Evolutionary conservation across 495 filamentous ascomycete species (phyloP).

Genomic region (Evansstolkia leycettana): DNA sequence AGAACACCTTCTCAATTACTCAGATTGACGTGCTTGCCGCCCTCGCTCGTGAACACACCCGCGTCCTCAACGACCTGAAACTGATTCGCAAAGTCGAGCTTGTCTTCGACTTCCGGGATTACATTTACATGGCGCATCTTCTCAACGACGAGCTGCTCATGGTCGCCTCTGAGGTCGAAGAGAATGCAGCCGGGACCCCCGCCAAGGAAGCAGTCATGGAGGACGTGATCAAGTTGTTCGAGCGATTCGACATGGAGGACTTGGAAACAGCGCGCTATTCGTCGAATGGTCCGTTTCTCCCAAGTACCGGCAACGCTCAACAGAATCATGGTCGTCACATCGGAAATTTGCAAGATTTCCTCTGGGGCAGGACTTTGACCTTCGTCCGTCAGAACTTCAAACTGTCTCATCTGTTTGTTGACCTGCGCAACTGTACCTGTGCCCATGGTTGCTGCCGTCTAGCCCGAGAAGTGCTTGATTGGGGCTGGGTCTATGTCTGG

Average conservation of each 20-base stretch:
- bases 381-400: slow-evolving; percentile 5
- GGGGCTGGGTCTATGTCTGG: slow-evolving; percentile 5
- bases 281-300: neutral
- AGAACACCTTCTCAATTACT: slow-evolving; percentile 6
- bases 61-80: slow-evolving; percentile 1
- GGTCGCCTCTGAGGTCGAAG: neutral
- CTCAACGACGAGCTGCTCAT: neutral
- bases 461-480: slow-evolving; percentile 3
- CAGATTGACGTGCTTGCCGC: slow-evolving; percentile 2
- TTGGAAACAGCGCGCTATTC: neutral
- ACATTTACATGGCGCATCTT: slow-evolving; percentile 1
- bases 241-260: neutral
- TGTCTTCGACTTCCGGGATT: slow-evolving; percentile 5
- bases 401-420: slow-evolving; percentile 1
- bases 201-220: neutral
- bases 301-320: neutral
- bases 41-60: neutral
- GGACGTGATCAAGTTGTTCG: neutral
- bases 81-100: slow-evolving; percentile 4
- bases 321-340: slow-evolving; percentile 1
- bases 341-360: slow-evolving; percentile 3
- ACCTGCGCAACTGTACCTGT: slow-evolving; percentile 3
- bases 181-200: neutral
- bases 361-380: slow-evolving; percentile 7
- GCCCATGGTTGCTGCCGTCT: slow-evolving; percentile 5